A percentile compares a stretch with the other conserved stretches of the same genome.
Conservation (phyloP, 2,329 filamentous ascomycete species). For the Tolypocladium tundrense region DNA sequence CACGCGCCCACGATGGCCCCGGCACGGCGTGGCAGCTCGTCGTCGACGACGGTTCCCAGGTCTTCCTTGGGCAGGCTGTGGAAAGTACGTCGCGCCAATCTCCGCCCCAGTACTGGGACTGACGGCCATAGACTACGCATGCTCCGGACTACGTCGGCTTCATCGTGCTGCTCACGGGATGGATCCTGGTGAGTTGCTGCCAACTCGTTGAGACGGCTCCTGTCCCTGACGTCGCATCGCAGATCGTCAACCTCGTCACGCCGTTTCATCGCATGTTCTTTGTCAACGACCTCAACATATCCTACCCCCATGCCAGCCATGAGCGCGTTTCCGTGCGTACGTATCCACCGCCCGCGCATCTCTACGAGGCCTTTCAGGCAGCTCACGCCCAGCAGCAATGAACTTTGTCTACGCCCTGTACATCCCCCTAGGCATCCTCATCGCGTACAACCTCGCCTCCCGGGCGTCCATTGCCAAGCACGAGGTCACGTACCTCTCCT, state of each 20-base stretch:
- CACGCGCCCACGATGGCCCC: conserved; percentile 14
- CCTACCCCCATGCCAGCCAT: conserved; percentile 73
- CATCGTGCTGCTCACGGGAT: conserved; percentile 55
- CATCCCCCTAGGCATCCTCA: conserved; percentile 57
- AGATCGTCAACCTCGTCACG: conserved; percentile 38
- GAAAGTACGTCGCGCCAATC: conserved; percentile 25
- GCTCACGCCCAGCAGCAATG: conserved; percentile 36
- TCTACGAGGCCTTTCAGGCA: not conserved
- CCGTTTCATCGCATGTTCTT: conserved; percentile 95
- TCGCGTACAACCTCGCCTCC: conserved; percentile 52
- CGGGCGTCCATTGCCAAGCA: conserved; percentile 64
- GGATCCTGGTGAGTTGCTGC: conserved; percentile 42
- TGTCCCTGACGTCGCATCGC: not conserved
- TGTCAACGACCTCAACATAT: conserved; percentile 72
- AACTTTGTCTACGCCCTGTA: conserved; percentile 72
- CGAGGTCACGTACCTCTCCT: conserved; percentile 75
- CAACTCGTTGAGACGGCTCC: not conserved
- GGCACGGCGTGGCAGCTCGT: conserved; percentile 6
- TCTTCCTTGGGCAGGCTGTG: conserved; percentile 31
- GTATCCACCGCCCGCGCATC: conserved; percentile 16
- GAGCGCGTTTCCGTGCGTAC: conserved; percentile 74
- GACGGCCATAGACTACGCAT: conserved; percentile 56
- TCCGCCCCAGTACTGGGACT: not conserved
- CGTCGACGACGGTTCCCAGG: conserved; percentile 10
- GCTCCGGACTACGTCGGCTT: conserved; percentile 83